phyloP scores from a whole-genome alignment of 306 rosid species.

The Glycyrrhiza uralensis region DNA sequence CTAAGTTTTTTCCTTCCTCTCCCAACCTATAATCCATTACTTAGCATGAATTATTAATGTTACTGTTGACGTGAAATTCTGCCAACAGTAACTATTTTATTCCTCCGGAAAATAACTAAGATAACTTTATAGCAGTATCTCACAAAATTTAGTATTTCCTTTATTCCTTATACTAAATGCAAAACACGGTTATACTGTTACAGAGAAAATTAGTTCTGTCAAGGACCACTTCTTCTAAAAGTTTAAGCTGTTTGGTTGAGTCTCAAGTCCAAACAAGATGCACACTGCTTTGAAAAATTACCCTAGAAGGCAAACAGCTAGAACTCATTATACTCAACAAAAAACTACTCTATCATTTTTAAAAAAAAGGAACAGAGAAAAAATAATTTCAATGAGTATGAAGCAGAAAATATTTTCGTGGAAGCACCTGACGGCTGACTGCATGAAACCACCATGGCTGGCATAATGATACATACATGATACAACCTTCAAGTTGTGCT shows the following conservation, averaged over 20 bases:
- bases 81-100: background rate
- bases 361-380: background rate
- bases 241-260: background rate
- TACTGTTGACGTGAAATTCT: too few species aligned
- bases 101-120: background rate
- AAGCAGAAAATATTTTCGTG: background rate
- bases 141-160: background rate
- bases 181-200: conserved; percentile 1
- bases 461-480: background rate
- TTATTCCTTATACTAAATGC: background rate
- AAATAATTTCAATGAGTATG: background rate
- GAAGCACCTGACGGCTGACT: conserved; percentile 12
- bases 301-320: background rate
- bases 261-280: background rate
- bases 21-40: background rate
- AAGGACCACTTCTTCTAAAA: background rate
- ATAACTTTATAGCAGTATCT: background rate
- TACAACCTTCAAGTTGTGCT: background rate
- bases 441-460: conserved; percentile 2
- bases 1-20: background rate
- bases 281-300: background rate
- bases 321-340: background rate
- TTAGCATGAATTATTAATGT: background rate
- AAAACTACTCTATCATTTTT: background rate
- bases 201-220: background rate